These are phyloP conservation scores for Globisporangium viniferum DNA, from an alignment of 352 stramenopile species.

Conservation along the genomic window DNA sequence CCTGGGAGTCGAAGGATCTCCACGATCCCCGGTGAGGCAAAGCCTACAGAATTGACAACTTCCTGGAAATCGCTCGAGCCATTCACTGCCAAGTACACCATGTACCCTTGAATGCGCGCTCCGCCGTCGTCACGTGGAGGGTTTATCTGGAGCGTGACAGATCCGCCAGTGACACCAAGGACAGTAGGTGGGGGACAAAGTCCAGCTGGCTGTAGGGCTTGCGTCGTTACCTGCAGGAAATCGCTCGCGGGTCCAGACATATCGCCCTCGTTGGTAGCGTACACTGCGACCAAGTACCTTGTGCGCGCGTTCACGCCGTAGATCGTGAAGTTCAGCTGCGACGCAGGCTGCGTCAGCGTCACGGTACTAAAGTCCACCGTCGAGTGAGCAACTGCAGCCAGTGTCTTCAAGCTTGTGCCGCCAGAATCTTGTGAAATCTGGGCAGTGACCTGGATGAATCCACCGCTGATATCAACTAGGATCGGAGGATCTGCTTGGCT, in stretches of 20 bases:
- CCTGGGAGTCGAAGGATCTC: constrained; percentile 35
- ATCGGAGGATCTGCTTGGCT: not conserved
- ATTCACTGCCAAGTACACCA: constrained; percentile 49
- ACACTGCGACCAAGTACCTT: constrained; percentile 5
- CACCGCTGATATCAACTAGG: not conserved
- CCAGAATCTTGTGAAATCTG: constrained; percentile 3
- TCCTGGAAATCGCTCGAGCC: constrained; percentile 29
- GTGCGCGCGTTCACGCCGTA: constrained; percentile 13
- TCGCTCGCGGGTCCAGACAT: constrained; percentile 1
- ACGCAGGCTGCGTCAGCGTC: constrained; percentile 1
- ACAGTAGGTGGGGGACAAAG: constrained; percentile 10
- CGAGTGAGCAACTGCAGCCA: constrained; percentile 8
- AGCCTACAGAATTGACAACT: constrained; percentile 28
- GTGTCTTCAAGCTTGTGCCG: not conserved
- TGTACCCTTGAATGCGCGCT: constrained; percentile 43
- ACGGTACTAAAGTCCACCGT: constrained; percentile 5
- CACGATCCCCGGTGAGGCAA: constrained; percentile 18
- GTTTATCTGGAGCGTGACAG: constrained; percentile 8
- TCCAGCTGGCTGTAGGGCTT: constrained; percentile 3
- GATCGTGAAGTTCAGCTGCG: not conserved
- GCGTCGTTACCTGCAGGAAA: not conserved
- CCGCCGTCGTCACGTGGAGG: constrained; percentile 23
- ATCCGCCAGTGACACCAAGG: constrained; percentile 10
- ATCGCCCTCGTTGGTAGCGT: constrained; percentile 5
- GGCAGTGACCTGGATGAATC: not conserved